Conservation (phyloP, 768 basidiomycete species). For the Suillus variegatus region DNA sequence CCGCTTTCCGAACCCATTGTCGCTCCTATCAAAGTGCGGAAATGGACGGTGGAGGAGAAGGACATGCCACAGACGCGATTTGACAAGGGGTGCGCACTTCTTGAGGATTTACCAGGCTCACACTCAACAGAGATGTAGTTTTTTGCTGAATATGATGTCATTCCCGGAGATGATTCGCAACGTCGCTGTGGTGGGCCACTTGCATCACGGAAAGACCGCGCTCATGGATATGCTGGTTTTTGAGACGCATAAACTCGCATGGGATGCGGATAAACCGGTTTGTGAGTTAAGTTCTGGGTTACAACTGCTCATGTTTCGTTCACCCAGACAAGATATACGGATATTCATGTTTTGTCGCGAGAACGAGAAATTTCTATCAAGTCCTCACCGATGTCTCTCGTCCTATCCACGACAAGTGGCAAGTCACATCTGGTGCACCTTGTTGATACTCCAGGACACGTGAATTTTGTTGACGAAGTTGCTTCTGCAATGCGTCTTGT, state of each 20-base stretch:
- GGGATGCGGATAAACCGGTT: slow-evolving; percentile 91
- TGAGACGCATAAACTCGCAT: slow-evolving; percentile 93
- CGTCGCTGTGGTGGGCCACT: slow-evolving; percentile 92
- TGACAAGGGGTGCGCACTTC: slow-evolving; percentile 79
- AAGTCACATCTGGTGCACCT: slow-evolving; percentile 94
- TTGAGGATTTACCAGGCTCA: background rate
- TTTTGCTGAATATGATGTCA: slow-evolving; percentile 85
- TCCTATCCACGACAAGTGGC: slow-evolving; percentile 80
- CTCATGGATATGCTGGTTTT: slow-evolving; percentile 96
- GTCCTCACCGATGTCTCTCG: slow-evolving; percentile 93
- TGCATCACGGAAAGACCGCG: slow-evolving; percentile 98
- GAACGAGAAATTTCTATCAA: slow-evolving; percentile 93
- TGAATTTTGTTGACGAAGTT: slow-evolving; percentile 98
- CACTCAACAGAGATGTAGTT: slow-evolving; percentile 48
- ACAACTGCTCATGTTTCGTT: slow-evolving; percentile 23
- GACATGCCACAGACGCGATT: slow-evolving; percentile 96
- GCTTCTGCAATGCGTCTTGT: slow-evolving; percentile 83
- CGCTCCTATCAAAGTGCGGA: slow-evolving; percentile 91
- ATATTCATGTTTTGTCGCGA: slow-evolving; percentile 89
- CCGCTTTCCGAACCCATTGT: slow-evolving; percentile 94
- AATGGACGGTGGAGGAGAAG: slow-evolving; percentile 95
- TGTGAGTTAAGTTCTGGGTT: slow-evolving; percentile 30
- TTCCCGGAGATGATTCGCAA: slow-evolving; percentile 96
- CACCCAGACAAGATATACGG: slow-evolving; percentile 86
- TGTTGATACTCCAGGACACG: slow-evolving; percentile 97